Percentiles rank a stretch among this genome's conserved stretches.
phyloP scores from a whole-genome alignment of 495 filamentous ascomycete species.

The Aspergillus baeticus region DNA sequence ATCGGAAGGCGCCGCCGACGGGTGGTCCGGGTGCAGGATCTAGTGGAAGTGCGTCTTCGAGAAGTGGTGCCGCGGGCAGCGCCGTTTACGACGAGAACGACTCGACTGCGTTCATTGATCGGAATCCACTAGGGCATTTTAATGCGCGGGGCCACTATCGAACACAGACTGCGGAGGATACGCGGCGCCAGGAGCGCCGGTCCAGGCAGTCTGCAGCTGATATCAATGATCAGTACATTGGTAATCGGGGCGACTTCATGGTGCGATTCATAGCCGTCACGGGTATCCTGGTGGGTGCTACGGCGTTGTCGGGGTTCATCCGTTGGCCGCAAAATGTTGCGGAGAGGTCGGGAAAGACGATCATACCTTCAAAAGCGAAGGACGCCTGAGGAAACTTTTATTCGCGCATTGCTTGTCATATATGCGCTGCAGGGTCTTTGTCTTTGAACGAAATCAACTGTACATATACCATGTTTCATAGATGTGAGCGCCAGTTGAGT shows the following conservation, averaged over 20 bases:
- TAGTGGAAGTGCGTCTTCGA: slow-evolving; percentile 10
- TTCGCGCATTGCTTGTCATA: background rate
- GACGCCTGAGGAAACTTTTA: background rate
- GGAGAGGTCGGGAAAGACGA: background rate
- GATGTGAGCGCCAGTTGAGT: too few relatives aligned
- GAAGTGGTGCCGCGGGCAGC: slow-evolving; percentile 33
- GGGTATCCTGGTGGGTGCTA: slow-evolving; percentile 34
- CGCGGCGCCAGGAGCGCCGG: slow-evolving; percentile 42
- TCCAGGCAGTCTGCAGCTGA: slow-evolving; percentile 20
- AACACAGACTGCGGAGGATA: slow-evolving; percentile 63
- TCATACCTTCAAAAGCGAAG: background rate
- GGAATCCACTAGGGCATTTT: slow-evolving; percentile 61
- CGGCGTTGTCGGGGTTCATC: slow-evolving; percentile 22
- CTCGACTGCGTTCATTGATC: slow-evolving; percentile 43
- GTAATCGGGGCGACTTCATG: slow-evolving; percentile 33
- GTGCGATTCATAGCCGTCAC: slow-evolving; percentile 46
- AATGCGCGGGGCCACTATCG: slow-evolving; percentile 67
- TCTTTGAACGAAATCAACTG: background rate
- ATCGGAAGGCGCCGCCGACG: slow-evolving; percentile 4
- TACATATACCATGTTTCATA: slow-evolving; percentile 5
- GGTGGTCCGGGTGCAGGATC: background rate
- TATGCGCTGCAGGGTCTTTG: background rate
- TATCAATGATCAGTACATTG: slow-evolving; percentile 30
- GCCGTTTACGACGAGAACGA: slow-evolving; percentile 26
- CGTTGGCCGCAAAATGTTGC: slow-evolving; percentile 11